Evolutionary conservation across 495 filamentous ascomycete genomes (phyloP), one percentile per base, ranked within the genome.

Genomic region (Aspergillus leporis): DNA sequence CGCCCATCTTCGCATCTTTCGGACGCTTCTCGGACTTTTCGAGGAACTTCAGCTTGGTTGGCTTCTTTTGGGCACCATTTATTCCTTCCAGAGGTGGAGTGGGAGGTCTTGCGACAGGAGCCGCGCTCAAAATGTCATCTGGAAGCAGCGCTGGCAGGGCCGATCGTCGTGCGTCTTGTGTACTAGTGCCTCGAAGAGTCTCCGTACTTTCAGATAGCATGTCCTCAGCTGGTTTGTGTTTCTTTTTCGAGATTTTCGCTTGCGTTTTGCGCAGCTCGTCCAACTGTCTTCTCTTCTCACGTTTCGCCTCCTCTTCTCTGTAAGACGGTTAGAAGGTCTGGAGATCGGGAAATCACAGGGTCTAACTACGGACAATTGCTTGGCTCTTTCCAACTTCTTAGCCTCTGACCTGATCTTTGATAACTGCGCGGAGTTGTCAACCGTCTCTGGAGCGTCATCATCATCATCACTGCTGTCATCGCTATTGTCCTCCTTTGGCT

Each of bases 1-100:
- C 73, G 9, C 81, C 82, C 52, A 75, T 74, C 53, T 72, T 77
- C 38, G 85, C 64, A 63, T 85, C 83, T 70, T 83, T 86, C 36
- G 81, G 74, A 13, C 74, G 71, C 56, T 79, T 81, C 51, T 84
- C 76, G 12, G 68, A 67, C 46, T 73, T 74, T 23, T 84, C 78
- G 41, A 84, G 65, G 55, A 85, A 81, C 32, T 75, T 76, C 50
- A 82, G 70, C 54, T 81, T 82, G 54, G 74, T 81, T 21, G 72
- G 66, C 54, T 70, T 75, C 28, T 61, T 73, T 18, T 68, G 67
- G 32, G 66, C 51, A 30, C 58, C 45, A 30, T 65, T 65, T 13
- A 59, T 53, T 46, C 66, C 61, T 57, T 70, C 69, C 13, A 65
- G 60, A 5, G 75, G 74, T 1, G 76, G 74, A 22, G 75, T 78